phyloP scores from a whole-genome alignment of 2,329 filamentous ascomycete species.

The Stromatinia cepivora region DNA sequence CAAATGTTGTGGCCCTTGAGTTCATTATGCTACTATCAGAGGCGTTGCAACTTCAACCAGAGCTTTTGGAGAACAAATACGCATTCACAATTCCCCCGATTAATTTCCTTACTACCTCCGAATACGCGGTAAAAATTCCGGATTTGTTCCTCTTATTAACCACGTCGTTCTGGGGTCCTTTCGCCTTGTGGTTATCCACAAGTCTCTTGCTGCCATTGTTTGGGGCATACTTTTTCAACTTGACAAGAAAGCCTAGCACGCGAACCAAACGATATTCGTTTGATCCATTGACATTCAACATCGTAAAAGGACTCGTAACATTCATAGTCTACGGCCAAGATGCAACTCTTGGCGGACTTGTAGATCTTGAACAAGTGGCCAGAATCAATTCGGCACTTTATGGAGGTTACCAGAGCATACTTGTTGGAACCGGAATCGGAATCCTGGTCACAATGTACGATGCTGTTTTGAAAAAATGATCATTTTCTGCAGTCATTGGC shows the following conservation, averaged over 20 bases:
- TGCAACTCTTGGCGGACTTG: conserved; percentile 60
- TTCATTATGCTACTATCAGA: conserved; percentile 68
- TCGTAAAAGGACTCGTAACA: conserved; percentile 78
- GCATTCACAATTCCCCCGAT: conserved; percentile 71
- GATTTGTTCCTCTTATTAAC: conserved; percentile 80
- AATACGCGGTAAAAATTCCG: conserved; percentile 67
- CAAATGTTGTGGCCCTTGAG: conserved; percentile 71
- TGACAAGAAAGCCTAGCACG: conserved; percentile 57
- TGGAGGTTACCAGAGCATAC: conserved; percentile 68
- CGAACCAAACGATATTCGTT: conserved; percentile 57
- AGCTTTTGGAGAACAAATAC: conserved; percentile 70
- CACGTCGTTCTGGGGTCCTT: conserved; percentile 78
- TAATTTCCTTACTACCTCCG: conserved; percentile 53
- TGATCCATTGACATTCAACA: conserved; percentile 88
- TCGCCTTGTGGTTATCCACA: conserved; percentile 73
- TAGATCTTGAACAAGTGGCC: conserved; percentile 59
- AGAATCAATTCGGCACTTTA: conserved; percentile 67
- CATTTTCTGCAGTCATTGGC: neutral
- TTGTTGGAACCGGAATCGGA: conserved; percentile 68
- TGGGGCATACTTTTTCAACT: conserved; percentile 87
- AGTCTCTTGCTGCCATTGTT: conserved; percentile 68
- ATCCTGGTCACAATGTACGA: conserved; percentile 73
- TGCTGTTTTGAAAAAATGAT: conserved; percentile 68
- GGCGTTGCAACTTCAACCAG: conserved; percentile 65
- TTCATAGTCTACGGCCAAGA: conserved; percentile 77